Base-by-base conservation (phyloP, 2,329 filamentous ascomycete genomes). In the Diaporthe citrichinensis region DNA sequence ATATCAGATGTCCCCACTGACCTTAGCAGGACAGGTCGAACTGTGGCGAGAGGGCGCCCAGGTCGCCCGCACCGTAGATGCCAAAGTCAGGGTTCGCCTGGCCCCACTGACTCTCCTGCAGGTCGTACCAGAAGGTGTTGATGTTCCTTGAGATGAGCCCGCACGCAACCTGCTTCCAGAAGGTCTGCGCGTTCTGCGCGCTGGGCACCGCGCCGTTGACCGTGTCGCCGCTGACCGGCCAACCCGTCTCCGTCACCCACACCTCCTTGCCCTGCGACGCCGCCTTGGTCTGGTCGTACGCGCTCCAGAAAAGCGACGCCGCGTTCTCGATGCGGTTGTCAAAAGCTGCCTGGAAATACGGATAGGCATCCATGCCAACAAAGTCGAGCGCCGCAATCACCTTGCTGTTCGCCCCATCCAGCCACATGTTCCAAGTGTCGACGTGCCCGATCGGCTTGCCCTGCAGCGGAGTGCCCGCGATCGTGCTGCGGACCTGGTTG, bases 201-300 rank as follows among this genome's bases (percentile, higher is more conserved):
- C 87, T 92, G 8, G 95, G 88, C 14, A 93, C 88, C 55, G 91
- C 94, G 67, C 90, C 82, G 79, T 92, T 92, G 77, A 89, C 85
- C 1, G 86, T 88, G 78, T 90, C 85, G 74, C 95, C 95, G 80
- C 88, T 91, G 72, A 95, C 91, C 67, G 95, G 95, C 91, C 94
- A 97, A 78, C 95, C 95, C 23, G 95, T 97, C 89, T 98, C 95
- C 39, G 95, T 97, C 77, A 97, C 90, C 94, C 94, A 97, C 79
- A 97, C 90, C 25, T 67, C 73, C 41, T 90, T 87, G 71, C 71
- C 71, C 71, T 73, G 58, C 58, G 61, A 28, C 51, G 90, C 88
- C 76, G 89, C 87, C 72, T 61, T 39, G 41, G 74, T 67, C 62
- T 76, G 74, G 28, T 88, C 84, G 51, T 93, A 87, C 15, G 94